These are phyloP conservation scores for Solanum gandarillasii DNA, from an alignment of 257 asterid genomes.

Conservation along the genomic window DNA sequence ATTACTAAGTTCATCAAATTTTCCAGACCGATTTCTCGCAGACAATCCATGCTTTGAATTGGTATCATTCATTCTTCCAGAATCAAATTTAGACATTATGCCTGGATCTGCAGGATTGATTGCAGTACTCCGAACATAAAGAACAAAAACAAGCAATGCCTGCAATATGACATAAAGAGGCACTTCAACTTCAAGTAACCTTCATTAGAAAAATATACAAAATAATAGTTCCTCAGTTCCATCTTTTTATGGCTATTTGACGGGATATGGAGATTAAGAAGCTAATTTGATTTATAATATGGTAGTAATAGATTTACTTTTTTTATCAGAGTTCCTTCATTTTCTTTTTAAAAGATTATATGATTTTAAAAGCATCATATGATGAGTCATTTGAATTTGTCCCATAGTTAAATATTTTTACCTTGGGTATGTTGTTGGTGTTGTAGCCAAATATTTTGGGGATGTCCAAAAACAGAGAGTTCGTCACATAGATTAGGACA, in stretches of 20 bases:
- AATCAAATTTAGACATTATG: constrained; percentile 69
- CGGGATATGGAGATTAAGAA: neutral
- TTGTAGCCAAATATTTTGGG: neutral
- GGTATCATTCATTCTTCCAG: constrained; percentile 32
- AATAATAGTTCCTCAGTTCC: neutral
- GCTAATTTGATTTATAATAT: neutral
- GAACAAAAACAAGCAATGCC: constrained; percentile 82
- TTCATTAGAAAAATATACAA: neutral
- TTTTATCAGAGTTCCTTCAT: neutral
- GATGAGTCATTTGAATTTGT: neutral
- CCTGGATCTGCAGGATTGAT: constrained; percentile 99
- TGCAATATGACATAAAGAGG: constrained; percentile 23
- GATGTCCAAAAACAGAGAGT: neutral
- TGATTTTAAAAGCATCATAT: neutral
- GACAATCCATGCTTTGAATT: constrained; percentile 35
- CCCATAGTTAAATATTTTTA: neutral
- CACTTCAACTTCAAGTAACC: neutral
- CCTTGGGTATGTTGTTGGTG: neutral
- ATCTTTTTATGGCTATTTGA: neutral
- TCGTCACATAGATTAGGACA: neutral
- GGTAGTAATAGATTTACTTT: neutral
- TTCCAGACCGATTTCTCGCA: constrained; percentile 32
- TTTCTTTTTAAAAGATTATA: neutral
- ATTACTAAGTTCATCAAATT: constrained; percentile 56
- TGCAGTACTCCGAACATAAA: constrained; percentile 87